Conservation (phyloP, 805 yeast species). For the Ogataea pilisensis region DNA sequence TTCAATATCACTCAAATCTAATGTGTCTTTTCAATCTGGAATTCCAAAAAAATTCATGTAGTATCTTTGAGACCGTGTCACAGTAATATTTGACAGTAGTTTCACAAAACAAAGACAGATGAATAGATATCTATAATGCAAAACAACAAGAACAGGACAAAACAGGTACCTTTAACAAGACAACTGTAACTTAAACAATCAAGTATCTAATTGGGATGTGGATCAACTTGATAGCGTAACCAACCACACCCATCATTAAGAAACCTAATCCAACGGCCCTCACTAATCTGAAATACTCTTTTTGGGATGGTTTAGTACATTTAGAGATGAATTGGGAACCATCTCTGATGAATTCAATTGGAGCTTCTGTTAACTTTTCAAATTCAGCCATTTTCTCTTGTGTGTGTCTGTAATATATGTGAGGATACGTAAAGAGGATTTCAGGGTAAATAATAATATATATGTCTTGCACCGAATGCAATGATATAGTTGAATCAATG, state of each 20-base stretch:
- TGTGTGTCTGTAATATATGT: background rate
- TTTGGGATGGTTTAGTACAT: constrained; percentile 89
- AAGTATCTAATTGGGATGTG: constrained; percentile 96
- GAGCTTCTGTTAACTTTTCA: constrained; percentile 79
- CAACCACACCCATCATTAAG: constrained; percentile 96
- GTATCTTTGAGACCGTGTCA: too few species aligned
- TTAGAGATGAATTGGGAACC: constrained; percentile 84
- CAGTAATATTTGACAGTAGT: too few species aligned
- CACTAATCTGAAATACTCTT: constrained; percentile 83
- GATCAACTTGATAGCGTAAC: constrained; percentile 87
- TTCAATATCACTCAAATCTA: too few species aligned
- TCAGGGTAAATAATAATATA: too few species aligned
- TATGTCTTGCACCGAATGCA: background rate
- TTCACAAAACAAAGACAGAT: too few species aligned
- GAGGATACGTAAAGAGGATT: too few species aligned
- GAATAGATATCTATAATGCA: too few species aligned
- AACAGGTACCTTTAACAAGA: too few species aligned
- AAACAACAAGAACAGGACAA: too few species aligned
- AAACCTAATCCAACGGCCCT: constrained; percentile 97
- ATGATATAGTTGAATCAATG: background rate
- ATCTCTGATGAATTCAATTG: constrained; percentile 86
- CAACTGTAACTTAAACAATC: constrained; percentile 59
- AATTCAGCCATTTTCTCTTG: constrained; percentile 33
- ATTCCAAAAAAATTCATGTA: too few species aligned
- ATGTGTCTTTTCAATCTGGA: too few species aligned